Conservation (phyloP, 345 rosid species). For the Lepidium aucheri region DNA sequence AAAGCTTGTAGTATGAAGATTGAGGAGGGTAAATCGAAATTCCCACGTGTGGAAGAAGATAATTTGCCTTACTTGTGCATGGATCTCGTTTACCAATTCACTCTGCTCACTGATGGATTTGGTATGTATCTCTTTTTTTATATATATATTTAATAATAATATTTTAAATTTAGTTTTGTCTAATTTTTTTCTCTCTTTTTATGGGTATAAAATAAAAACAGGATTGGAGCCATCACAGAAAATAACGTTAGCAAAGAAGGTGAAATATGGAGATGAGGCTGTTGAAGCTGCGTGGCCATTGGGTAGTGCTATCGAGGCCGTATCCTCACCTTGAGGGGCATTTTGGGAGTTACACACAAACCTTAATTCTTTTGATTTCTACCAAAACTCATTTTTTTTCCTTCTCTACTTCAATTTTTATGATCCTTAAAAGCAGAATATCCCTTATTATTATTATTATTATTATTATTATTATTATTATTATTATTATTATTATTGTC, state of each 20-base stretch:
- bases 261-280: conserved; percentile 47
- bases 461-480: neutral
- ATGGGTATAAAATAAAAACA: conserved; percentile 9
- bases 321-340: conserved; percentile 36
- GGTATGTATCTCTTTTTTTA: conserved; percentile 35
- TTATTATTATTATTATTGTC: neutral
- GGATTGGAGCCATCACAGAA: conserved; percentile 71
- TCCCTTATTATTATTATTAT: neutral
- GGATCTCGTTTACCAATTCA: conserved; percentile 87
- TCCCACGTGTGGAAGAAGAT: conserved; percentile 38
- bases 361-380: conserved; percentile 15
- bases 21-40: conserved; percentile 48
- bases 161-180: neutral
- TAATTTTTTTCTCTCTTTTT: neutral
- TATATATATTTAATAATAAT: too few species aligned
- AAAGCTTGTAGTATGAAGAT: conserved; percentile 78
- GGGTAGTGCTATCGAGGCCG: conserved; percentile 95
- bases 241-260: conserved; percentile 77
- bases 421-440: neutral
- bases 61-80: conserved; percentile 77
- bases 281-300: conserved; percentile 99
- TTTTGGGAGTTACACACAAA: conserved; percentile 8
- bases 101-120: conserved; percentile 81
- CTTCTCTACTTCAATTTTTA: neutral
- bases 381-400: neutral